phyloP scores from a whole-genome alignment of 177 flowering plant species.

The Telopea speciosissima region DNA sequence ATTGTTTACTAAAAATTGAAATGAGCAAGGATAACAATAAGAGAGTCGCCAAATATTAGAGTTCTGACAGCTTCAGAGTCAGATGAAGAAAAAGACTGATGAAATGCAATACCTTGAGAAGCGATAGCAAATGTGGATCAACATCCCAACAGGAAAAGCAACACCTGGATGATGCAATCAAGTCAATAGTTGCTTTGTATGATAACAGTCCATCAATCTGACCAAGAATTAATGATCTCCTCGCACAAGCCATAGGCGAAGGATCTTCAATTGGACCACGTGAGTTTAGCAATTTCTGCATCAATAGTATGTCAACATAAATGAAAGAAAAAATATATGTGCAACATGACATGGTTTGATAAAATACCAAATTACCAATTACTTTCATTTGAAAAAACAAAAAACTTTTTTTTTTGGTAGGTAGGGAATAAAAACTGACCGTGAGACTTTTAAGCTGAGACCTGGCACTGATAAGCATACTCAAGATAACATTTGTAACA shows the following conservation, averaged over 20 bases:
- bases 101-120: conserved; percentile 60
- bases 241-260: conserved; percentile 59
- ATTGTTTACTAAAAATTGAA: no score
- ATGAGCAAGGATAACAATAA: no score
- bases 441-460: conserved; percentile 63
- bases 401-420: neutral
- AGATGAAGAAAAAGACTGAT: neutral
- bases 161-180: conserved; percentile 58
- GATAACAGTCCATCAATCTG: conserved; percentile 63
- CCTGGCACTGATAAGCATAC: conserved; percentile 47
- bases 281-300: conserved; percentile 73
- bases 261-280: conserved; percentile 81
- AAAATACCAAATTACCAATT: neutral
- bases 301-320: conserved; percentile 25
- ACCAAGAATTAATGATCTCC: conserved; percentile 46
- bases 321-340: neutral
- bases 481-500: conserved; percentile 25
- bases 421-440: conserved; percentile 45
- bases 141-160: conserved; percentile 52
- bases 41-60: neutral
- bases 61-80: neutral
- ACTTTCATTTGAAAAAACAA: conserved; percentile 1
- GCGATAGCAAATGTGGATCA: conserved; percentile 58
- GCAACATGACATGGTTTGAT: conserved; percentile 6
- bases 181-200: conserved; percentile 60